Percentiles rank a stretch among this genome's conserved stretches.
These are phyloP conservation scores for Podosphaera aphanis DNA, from an alignment of 2,329 filamentous ascomycete species.

Conservation along the genomic window DNA sequence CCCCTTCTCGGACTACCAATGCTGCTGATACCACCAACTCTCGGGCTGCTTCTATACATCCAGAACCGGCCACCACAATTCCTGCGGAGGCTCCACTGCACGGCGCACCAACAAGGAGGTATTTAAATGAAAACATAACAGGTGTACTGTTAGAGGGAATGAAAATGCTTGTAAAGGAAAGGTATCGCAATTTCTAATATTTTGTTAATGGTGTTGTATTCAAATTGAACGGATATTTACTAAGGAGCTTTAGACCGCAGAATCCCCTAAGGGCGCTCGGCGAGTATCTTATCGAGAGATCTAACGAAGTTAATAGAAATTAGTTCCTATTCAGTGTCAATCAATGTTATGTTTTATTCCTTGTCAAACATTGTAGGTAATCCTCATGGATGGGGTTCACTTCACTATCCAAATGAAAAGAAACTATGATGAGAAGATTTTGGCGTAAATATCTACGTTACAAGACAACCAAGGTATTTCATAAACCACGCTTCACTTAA, in stretches of 20 bases:
- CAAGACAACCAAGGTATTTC: no score
- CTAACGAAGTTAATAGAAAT: slow-evolving; percentile 33
- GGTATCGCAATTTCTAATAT: slow-evolving; percentile 25
- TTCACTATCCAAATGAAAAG: no score
- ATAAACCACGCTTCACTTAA: no score
- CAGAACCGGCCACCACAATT: slow-evolving; percentile 21
- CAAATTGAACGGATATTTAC: no score
- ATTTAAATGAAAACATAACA: slow-evolving; percentile 49
- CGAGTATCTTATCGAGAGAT: slow-evolving; percentile 45
- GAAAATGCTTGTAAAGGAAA: slow-evolving; percentile 46
- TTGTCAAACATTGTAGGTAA: no score
- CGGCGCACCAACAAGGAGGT: slow-evolving; percentile 45
- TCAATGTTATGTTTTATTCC: no score
- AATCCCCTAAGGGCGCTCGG: slow-evolving; percentile 47
- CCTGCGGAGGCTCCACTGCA: slow-evolving; percentile 36
- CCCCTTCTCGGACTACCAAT: slow-evolving; percentile 21
- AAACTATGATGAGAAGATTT: no score
- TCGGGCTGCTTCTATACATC: slow-evolving; percentile 20
- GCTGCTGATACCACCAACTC: slow-evolving; percentile 22
- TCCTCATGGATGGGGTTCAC: no score
- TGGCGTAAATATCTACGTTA: no score
- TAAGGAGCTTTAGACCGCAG: slow-evolving; percentile 25
- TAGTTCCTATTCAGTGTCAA: no score
- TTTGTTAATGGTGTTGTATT: not conserved
- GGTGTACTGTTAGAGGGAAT: slow-evolving; percentile 47